Conservation (phyloP, 257 asterid species). For the Gardenia jasminoides region DNA sequence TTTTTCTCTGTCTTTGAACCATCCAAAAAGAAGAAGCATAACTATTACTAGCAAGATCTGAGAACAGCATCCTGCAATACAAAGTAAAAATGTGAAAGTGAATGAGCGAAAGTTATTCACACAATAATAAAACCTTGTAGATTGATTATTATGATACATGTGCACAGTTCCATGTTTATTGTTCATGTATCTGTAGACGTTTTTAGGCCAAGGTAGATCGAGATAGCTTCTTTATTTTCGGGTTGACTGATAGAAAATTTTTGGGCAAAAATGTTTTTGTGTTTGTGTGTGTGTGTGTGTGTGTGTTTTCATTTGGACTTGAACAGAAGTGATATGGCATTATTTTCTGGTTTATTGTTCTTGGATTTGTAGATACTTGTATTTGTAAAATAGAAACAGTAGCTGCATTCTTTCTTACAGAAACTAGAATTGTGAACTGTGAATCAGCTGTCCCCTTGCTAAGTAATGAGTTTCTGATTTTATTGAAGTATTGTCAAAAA, state of each 20-base stretch:
- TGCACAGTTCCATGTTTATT: constrained; percentile 83
- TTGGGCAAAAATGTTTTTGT: too few species aligned
- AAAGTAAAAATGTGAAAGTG: constrained; percentile 17
- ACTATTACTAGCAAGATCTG: constrained; percentile 64
- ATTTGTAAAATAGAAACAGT: not conserved
- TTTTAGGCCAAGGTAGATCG: too few species aligned
- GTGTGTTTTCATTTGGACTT: too few species aligned
- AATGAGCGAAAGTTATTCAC: not conserved
- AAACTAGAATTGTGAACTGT: not conserved
- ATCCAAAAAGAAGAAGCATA: constrained; percentile 94
- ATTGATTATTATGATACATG: too few species aligned
- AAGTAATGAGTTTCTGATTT: not conserved
- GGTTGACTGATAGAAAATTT: too few species aligned
- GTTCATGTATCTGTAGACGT: too few species aligned
- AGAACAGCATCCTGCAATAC: constrained; percentile 69
- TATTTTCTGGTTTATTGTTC: not conserved
- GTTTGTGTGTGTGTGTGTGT: too few species aligned
- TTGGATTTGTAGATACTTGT: not conserved
- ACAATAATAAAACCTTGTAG: constrained; percentile 20
- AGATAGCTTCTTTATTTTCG: too few species aligned
- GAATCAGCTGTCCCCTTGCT: not conserved
- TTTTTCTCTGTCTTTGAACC: constrained; percentile 77
- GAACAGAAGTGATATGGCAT: too few species aligned
- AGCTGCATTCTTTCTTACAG: not conserved
- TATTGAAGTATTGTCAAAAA: not conserved